Conservation (phyloP, 2,329 filamentous ascomycete species). For the Pseudofabraea citricarpa region DNA sequence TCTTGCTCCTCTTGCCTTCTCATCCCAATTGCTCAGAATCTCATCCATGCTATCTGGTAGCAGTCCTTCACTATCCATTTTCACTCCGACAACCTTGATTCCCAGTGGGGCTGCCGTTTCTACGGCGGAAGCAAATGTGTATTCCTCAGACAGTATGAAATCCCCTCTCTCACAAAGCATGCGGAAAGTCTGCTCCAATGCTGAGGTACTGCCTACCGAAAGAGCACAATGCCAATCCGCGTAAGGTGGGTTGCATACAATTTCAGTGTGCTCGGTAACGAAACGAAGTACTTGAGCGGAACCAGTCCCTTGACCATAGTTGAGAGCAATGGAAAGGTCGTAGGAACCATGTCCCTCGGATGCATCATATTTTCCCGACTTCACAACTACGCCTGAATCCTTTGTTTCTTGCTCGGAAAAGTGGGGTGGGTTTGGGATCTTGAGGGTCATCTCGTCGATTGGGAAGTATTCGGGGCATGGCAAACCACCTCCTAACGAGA, state of each 20-base stretch:
- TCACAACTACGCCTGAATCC: constrained; percentile 51
- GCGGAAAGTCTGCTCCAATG: constrained; percentile 74
- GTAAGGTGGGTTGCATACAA: constrained; percentile 81
- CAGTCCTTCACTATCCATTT: constrained; percentile 61
- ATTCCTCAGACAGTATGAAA: constrained; percentile 77
- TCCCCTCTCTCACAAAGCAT: constrained; percentile 73
- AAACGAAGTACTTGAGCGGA: constrained; percentile 80
- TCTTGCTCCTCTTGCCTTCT: constrained; percentile 42
- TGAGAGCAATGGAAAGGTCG: constrained; percentile 81
- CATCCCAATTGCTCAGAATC: constrained; percentile 59
- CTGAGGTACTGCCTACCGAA: constrained; percentile 77
- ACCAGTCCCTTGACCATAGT: constrained; percentile 83
- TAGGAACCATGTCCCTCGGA: constrained; percentile 45
- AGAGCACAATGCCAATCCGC: constrained; percentile 82
- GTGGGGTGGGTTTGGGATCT: constrained; percentile 59
- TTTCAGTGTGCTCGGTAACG: constrained; percentile 87
- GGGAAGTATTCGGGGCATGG: constrained; percentile 87
- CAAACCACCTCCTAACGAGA: constrained; percentile 85
- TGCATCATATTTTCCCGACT: constrained; percentile 77
- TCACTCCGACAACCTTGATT: constrained; percentile 49
- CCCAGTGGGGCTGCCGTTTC: constrained; percentile 59
- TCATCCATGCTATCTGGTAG: constrained; percentile 54
- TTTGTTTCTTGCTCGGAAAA: constrained; percentile 65
- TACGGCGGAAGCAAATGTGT: constrained; percentile 68
- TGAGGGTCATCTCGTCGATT: constrained; percentile 70